Conservation (phyloP, 2,329 filamentous ascomycete species). For the Plenodomus biglobosus region DNA sequence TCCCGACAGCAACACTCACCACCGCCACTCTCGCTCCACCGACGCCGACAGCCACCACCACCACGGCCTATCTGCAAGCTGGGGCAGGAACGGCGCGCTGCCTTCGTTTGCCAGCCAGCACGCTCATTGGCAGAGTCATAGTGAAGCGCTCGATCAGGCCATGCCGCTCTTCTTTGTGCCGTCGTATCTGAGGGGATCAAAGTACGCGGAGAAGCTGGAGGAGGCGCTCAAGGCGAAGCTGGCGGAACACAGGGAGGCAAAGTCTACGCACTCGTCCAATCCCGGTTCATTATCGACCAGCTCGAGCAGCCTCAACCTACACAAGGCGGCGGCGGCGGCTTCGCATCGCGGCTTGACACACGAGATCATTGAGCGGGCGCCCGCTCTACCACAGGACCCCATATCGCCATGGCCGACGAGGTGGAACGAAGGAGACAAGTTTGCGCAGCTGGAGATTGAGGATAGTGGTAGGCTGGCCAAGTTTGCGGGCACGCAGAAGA, state of each 20-base stretch:
- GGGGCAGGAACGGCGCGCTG: slow-evolving; percentile 44
- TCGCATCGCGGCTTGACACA: slow-evolving; percentile 77
- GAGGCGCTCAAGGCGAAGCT: slow-evolving; percentile 67
- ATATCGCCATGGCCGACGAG: slow-evolving; percentile 74
- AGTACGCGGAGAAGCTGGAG: slow-evolving; percentile 75
- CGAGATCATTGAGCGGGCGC: slow-evolving; percentile 78
- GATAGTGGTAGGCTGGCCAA: slow-evolving; percentile 72
- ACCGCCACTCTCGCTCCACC: slow-evolving; percentile 45
- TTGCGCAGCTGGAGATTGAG: slow-evolving; percentile 70
- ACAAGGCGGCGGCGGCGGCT: slow-evolving; percentile 64
- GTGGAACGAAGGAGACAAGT: slow-evolving; percentile 82
- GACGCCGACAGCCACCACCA: slow-evolving; percentile 56
- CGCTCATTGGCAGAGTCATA: slow-evolving; percentile 37
- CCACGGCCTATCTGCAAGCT: slow-evolving; percentile 46
- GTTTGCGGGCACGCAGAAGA: slow-evolving; percentile 58
- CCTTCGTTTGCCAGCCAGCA: slow-evolving; percentile 54
- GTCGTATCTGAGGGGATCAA: slow-evolving; percentile 77
- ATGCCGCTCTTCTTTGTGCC: slow-evolving; percentile 71
- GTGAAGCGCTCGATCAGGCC: slow-evolving; percentile 24
- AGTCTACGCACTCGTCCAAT: slow-evolving; percentile 49
- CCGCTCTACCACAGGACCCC: slow-evolving; percentile 60
- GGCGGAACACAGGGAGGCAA: slow-evolving; percentile 49
- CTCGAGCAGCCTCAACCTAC: slow-evolving; percentile 60
- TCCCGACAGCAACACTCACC: slow-evolving; percentile 50
- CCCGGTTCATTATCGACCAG: slow-evolving; percentile 56